Conservation (phyloP, 2,329 filamentous ascomycete species). For the Aspergillus bombycis region DNA sequence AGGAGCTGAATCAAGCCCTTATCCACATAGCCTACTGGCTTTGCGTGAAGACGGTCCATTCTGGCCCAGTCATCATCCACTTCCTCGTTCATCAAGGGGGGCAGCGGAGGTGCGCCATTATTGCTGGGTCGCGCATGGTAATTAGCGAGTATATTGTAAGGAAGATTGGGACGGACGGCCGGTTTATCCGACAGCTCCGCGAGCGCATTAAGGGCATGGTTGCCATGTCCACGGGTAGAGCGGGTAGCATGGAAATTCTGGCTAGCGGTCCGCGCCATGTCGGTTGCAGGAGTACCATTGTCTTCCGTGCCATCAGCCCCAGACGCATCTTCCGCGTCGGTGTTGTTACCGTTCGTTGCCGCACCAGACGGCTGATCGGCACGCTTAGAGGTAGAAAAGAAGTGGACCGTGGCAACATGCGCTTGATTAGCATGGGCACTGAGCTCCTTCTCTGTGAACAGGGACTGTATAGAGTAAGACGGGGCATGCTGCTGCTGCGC, state of each 20-base stretch:
- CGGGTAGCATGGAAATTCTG: conserved; percentile 60
- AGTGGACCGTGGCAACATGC: conserved; percentile 60
- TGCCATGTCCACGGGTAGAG: conserved; percentile 55
- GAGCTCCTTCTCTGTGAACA: conserved; percentile 70
- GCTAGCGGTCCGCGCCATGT: conserved; percentile 65
- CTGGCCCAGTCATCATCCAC: conserved; percentile 50
- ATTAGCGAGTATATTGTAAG: conserved; percentile 51
- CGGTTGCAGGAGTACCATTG: conserved; percentile 49
- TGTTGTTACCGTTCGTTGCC: conserved; percentile 44
- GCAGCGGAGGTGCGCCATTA: conserved; percentile 45
- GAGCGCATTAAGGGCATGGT: conserved; percentile 58
- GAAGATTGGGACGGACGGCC: conserved; percentile 48
- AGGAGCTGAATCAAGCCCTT: conserved; percentile 43
- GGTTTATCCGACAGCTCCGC: conserved; percentile 58
- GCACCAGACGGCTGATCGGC: conserved; percentile 45
- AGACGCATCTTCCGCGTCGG: conserved; percentile 43
- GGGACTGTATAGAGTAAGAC: conserved; percentile 63
- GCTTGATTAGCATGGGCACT: conserved; percentile 64
- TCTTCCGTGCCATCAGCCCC: conserved; percentile 44
- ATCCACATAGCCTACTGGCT: conserved; percentile 47
- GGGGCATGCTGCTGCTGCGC: conserved; percentile 62
- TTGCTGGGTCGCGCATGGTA: conserved; percentile 49
- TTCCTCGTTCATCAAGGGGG: conserved; percentile 50
- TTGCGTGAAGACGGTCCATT: conserved; percentile 43
- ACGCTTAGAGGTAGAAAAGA: conserved; percentile 60